These are phyloP conservation scores for Ustilago sp. DNA, from an alignment of 1,284 basidiomycete species.

Conservation along the genomic window DNA sequence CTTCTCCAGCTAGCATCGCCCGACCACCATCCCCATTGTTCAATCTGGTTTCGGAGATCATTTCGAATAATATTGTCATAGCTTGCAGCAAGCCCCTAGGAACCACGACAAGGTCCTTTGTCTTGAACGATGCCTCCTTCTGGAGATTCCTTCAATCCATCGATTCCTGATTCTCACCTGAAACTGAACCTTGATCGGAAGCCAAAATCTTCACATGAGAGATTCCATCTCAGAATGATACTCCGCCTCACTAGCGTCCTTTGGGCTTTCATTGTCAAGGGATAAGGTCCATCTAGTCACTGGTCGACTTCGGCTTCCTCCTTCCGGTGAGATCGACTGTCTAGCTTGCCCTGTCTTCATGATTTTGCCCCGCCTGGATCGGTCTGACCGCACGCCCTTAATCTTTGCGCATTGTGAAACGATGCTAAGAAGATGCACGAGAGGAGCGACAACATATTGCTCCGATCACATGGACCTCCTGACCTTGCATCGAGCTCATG, in stretches of 20 bases:
- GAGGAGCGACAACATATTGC: background rate
- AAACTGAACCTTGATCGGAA: conserved; percentile 1
- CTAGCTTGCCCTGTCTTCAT: background rate
- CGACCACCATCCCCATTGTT: background rate
- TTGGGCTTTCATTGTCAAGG: background rate
- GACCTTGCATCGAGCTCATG: background rate
- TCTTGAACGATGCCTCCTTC: no score
- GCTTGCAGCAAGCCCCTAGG: background rate
- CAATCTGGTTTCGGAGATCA: background rate
- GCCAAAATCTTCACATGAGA: background rate
- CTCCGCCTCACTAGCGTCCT: conserved; percentile 7
- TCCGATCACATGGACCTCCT: background rate
- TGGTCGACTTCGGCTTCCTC: background rate
- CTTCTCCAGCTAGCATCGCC: background rate
- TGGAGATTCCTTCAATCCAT: background rate
- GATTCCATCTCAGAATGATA: background rate
- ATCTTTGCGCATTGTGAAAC: background rate
- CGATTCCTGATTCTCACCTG: background rate
- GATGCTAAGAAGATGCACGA: background rate
- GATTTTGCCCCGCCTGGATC: background rate
- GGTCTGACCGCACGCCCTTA: background rate
- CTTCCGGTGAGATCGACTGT: background rate
- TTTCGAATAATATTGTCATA: background rate
- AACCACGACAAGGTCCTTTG: no score
- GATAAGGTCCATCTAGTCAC: background rate